Conservation (phyloP, 345 rosid species). For the Fremontodendron californicum region DNA sequence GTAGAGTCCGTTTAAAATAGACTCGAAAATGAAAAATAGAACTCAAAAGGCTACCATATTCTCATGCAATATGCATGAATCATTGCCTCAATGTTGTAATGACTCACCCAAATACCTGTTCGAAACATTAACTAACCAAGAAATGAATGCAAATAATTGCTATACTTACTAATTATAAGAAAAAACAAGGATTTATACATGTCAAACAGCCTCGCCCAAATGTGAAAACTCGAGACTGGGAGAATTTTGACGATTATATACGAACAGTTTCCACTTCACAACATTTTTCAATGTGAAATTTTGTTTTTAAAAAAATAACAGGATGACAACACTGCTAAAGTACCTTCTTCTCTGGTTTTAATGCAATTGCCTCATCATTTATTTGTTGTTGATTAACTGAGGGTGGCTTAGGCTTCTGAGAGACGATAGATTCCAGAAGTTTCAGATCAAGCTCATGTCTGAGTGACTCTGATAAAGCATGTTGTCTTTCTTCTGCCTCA, state of each 20-base stretch:
- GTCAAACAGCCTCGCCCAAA: slow-evolving; percentile 12
- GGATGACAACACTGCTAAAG: background rate
- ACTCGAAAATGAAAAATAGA: background rate
- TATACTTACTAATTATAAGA: slow-evolving; percentile 30
- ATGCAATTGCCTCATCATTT: slow-evolving; percentile 28
- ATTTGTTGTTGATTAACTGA: slow-evolving; percentile 31
- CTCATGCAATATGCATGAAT: slow-evolving; percentile 10
- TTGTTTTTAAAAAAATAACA: background rate
- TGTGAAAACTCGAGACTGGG: slow-evolving; percentile 11
- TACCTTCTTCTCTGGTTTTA: slow-evolving; percentile 49
- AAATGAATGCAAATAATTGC: slow-evolving; percentile 20
- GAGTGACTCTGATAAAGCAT: slow-evolving; percentile 28
- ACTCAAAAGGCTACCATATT: background rate
- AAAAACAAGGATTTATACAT: slow-evolving; percentile 25
- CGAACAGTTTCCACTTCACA: slow-evolving; percentile 4
- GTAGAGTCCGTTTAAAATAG: background rate
- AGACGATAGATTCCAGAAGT: slow-evolving; percentile 23
- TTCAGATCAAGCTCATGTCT: slow-evolving; percentile 33
- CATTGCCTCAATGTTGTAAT: slow-evolving; percentile 14
- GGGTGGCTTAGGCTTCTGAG: slow-evolving; percentile 32
- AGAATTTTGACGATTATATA: slow-evolving; percentile 3
- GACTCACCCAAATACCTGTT: slow-evolving; percentile 13
- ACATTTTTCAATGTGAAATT: background rate
- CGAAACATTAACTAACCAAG: slow-evolving; percentile 10
- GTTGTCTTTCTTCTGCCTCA: slow-evolving; percentile 30